Evolutionary conservation across 805 yeast genomes (phyloP).

Genomic region (Myxozyma monticola): DNA sequence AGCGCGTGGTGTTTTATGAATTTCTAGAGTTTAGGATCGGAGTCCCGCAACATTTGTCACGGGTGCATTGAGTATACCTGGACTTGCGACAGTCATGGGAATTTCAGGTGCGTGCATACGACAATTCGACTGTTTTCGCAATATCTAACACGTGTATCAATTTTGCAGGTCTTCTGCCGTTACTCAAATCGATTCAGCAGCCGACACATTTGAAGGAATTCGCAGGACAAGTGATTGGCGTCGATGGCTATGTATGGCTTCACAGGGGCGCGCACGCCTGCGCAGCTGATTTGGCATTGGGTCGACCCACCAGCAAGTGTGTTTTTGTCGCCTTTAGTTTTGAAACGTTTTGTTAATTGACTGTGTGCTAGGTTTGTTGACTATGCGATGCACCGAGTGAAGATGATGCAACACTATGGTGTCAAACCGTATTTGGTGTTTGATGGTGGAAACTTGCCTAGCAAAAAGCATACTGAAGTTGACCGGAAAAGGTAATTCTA

Average conservation of each 20-base stretch:
- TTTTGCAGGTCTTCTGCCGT: conserved; percentile 65
- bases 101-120: conserved; percentile 9
- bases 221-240: conserved; percentile 65
- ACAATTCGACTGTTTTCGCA: not conserved
- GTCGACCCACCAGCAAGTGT: conserved; percentile 55
- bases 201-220: conserved; percentile 58
- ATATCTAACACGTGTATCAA: not conserved
- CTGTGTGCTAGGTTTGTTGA: conserved; percentile 48
- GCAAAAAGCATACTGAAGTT: conserved; percentile 70
- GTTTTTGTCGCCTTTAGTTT: not conserved
- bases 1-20: no score
- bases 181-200: conserved; percentile 70
- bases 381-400: conserved; percentile 65
- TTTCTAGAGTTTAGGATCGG: not conserved
- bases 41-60: not conserved
- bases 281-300: conserved; percentile 75
- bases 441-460: conserved; percentile 86
- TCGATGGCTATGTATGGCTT: conserved; percentile 97
- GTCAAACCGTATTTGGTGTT: conserved; percentile 85
- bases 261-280: conserved; percentile 84
- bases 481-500: conserved; percentile 52
- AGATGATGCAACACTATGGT: conserved; percentile 64
- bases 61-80: not conserved
- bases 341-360: no score
- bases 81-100: conserved; percentile 13